A percentile compares a stretch with the other conserved stretches of the same genome.
Evolutionary conservation across 2,329 filamentous ascomycete genomes (phyloP).

Genomic region (Microsporum canis): DNA sequence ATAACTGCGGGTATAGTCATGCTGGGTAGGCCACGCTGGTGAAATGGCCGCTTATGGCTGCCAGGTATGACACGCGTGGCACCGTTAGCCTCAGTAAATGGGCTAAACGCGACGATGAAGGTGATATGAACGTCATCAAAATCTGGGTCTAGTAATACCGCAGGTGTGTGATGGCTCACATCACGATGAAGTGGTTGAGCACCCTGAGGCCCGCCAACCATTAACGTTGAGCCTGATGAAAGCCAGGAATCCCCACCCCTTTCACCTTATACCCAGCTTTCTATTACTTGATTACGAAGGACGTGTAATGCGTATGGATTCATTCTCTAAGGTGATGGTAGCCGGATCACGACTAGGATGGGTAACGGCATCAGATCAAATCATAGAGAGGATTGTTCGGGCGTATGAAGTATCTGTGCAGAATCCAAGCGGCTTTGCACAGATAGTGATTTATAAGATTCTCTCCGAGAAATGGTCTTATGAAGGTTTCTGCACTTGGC

Average conservation of each 20-base stretch:
- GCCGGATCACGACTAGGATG: no score
- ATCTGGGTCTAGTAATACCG: background rate
- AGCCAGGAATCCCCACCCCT: slow-evolving; percentile 4
- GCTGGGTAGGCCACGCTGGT: background rate
- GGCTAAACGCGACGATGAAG: background rate
- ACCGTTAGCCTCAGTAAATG: background rate
- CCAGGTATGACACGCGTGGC: slow-evolving; percentile 2
- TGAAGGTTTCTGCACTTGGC: no score
- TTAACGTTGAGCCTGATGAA: background rate
- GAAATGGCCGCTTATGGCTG: background rate
- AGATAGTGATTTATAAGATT: no score
- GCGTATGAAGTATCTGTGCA: no score
- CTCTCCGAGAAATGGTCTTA: no score
- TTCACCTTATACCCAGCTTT: no score
- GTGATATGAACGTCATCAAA: background rate
- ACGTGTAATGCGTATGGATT: no score
- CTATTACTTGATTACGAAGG: no score
- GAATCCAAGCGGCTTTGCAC: no score
- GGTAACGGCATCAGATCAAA: no score
- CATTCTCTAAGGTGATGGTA: no score
- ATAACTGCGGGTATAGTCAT: background rate
- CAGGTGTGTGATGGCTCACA: background rate
- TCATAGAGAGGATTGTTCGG: no score
- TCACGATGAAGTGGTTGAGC: background rate
- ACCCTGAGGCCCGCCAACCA: background rate